phyloP scores from a whole-genome alignment of 495 filamentous ascomycete species.

The Penicillium mononematosum region DNA sequence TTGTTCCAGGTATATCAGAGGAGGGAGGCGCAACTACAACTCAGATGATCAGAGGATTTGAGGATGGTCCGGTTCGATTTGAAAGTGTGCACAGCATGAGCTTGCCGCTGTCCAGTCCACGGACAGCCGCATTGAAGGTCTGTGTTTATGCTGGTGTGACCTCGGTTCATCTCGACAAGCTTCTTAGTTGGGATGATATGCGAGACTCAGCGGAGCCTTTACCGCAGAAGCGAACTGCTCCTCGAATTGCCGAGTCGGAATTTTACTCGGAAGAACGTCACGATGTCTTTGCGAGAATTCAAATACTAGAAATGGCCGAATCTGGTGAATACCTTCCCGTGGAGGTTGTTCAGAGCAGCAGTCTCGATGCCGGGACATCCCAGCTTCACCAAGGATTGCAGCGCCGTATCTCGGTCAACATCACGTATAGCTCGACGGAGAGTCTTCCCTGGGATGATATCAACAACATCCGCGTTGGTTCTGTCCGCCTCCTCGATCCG shows the following conservation, averaged over 20 bases:
- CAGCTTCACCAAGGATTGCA: slow-evolving; percentile 96
- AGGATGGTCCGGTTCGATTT: slow-evolving; percentile 91
- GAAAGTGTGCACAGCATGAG: slow-evolving; percentile 99
- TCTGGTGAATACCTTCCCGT: slow-evolving; percentile 88
- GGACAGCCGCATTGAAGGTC: slow-evolving; percentile 74
- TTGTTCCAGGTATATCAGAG: slow-evolving; percentile 88
- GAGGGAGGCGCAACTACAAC: slow-evolving; percentile 91
- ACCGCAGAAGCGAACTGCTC: slow-evolving; percentile 61
- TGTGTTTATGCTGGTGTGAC: slow-evolving; percentile 91
- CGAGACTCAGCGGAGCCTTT: slow-evolving; percentile 57
- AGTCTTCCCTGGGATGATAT: slow-evolving; percentile 84
- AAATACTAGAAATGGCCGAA: slow-evolving; percentile 89
- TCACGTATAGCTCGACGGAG: slow-evolving; percentile 87
- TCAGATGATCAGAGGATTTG: slow-evolving; percentile 90
- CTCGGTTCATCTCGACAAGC: slow-evolving; percentile 91
- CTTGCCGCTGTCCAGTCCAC: slow-evolving; percentile 80
- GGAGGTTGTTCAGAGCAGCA: slow-evolving; percentile 81
- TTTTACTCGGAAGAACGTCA: slow-evolving; percentile 92
- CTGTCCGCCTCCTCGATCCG: slow-evolving; percentile 77
- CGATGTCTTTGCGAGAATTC: slow-evolving; percentile 82
- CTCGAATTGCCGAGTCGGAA: slow-evolving; percentile 83
- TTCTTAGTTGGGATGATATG: slow-evolving; percentile 99
- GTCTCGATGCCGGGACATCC: slow-evolving; percentile 80
- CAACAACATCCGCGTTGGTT: slow-evolving; percentile 68
- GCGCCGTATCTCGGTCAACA: slow-evolving; percentile 77